Conservation (phyloP, 2,329 filamentous ascomycete species). For the Ceratocystis huliohia region DNA sequence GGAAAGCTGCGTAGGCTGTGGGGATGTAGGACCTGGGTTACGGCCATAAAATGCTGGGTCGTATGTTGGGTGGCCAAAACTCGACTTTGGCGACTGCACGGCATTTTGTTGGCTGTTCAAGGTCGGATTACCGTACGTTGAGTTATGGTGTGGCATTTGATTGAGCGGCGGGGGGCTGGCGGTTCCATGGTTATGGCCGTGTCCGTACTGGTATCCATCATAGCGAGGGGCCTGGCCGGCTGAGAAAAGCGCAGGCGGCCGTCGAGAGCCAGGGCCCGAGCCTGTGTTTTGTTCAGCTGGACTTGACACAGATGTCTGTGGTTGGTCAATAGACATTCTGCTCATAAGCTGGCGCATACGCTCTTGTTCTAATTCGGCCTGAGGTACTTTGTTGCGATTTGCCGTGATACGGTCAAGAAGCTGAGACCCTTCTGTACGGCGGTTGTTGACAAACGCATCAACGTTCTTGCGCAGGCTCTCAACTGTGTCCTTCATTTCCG, state of each 20-base stretch:
- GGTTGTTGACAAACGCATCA: slow-evolving; percentile 90
- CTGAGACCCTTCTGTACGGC: slow-evolving; percentile 79
- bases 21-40: slow-evolving; percentile 45
- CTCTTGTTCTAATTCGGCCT: slow-evolving; percentile 76
- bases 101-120: slow-evolving; percentile 30
- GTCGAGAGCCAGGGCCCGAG: slow-evolving; percentile 23
- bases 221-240: slow-evolving; percentile 38
- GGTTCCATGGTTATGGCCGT: slow-evolving; percentile 44
- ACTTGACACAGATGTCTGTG: slow-evolving; percentile 27
- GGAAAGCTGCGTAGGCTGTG: slow-evolving; percentile 48
- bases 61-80: slow-evolving; percentile 41
- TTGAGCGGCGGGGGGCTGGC: slow-evolving; percentile 44
- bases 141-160: slow-evolving; percentile 31
- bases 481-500: slow-evolving; percentile 89
- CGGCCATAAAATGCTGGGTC: slow-evolving; percentile 48
- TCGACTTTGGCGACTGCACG: slow-evolving; percentile 15
- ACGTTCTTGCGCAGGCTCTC: slow-evolving; percentile 91
- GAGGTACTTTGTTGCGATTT: slow-evolving; percentile 40
- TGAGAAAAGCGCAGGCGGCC: slow-evolving; percentile 38
- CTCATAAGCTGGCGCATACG: slow-evolving; percentile 85
- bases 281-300: slow-evolving; percentile 26
- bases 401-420: slow-evolving; percentile 75
- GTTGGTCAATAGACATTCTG: slow-evolving; percentile 74
- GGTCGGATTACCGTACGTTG: slow-evolving; percentile 24
- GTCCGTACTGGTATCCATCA: slow-evolving; percentile 45